These are phyloP conservation scores for Mytilinidion resinicola DNA, from an alignment of 495 filamentous ascomycete species.

Conservation along the genomic window DNA sequence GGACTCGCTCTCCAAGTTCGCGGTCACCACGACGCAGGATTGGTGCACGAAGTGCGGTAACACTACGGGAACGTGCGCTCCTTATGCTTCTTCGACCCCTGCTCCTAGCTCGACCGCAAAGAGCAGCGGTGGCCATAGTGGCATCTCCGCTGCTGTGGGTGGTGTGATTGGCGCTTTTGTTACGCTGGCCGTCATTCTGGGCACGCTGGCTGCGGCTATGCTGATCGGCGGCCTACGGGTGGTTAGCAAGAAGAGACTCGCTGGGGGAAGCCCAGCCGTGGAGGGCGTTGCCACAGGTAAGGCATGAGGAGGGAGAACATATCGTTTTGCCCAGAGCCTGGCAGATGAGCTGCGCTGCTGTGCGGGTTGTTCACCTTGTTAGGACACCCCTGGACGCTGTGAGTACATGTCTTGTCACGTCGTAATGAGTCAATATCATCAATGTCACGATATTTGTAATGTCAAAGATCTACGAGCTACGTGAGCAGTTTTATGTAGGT, in stretches of 20 bases:
- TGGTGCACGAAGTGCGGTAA: slow-evolving; percentile 72
- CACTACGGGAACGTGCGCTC: slow-evolving; percentile 53
- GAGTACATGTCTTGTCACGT: too few relatives aligned
- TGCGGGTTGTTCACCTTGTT: too few relatives aligned
- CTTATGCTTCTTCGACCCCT: slow-evolving; percentile 20
- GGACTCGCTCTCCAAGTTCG: slow-evolving; percentile 51
- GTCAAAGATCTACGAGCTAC: too few relatives aligned
- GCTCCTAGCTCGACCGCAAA: not conserved
- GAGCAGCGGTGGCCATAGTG: slow-evolving; percentile 9
- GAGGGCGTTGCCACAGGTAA: not conserved
- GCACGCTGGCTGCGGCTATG: slow-evolving; percentile 42
- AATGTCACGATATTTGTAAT: too few relatives aligned
- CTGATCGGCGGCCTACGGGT: slow-evolving; percentile 41
- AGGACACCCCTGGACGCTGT: too few relatives aligned
- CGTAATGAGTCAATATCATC: too few relatives aligned
- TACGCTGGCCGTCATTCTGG: slow-evolving; percentile 50
- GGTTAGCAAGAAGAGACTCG: slow-evolving; percentile 34
- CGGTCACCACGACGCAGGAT: slow-evolving; percentile 50
- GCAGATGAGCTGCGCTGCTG: too few relatives aligned
- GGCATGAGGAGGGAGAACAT: not conserved
- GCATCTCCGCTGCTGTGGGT: slow-evolving; percentile 37
- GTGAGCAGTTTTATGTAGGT: too few relatives aligned
- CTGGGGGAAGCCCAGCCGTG: not conserved
- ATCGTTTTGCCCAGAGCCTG: too few relatives aligned
- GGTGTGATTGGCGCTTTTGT: slow-evolving; percentile 61